These are phyloP conservation scores for Penicillium fuscoglaucum DNA, from an alignment of 2,329 filamentous ascomycete species.

Conservation along the genomic window DNA sequence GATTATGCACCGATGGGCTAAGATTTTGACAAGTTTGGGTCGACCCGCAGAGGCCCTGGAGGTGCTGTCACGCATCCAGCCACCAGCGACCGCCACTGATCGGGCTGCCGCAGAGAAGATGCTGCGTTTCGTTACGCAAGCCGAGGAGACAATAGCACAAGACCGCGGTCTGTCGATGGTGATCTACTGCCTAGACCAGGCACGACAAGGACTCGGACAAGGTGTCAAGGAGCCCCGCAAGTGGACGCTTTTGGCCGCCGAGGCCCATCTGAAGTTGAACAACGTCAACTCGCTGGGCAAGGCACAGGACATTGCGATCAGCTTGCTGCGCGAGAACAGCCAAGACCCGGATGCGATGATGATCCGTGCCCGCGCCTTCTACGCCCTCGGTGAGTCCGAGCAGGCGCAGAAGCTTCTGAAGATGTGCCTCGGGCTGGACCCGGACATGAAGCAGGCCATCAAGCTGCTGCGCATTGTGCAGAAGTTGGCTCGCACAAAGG, in stretches of 20 bases:
- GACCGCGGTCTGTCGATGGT: conserved; percentile 88
- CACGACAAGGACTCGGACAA: conserved; percentile 73
- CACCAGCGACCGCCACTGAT: conserved; percentile 80
- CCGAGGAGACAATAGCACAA: conserved; percentile 71
- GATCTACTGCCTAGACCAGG: conserved; percentile 85
- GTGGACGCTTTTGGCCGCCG: conserved; percentile 89
- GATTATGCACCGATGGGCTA: conserved; percentile 80
- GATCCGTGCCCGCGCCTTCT: conserved; percentile 81
- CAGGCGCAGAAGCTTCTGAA: conserved; percentile 92
- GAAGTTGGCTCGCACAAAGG: conserved; percentile 89
- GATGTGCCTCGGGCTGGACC: conserved; percentile 84
- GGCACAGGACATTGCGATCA: conserved; percentile 89
- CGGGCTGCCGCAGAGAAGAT: conserved; percentile 79
- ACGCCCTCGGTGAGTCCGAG: conserved; percentile 89
- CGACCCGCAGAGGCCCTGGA: conserved; percentile 82
- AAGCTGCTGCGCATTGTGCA: conserved; percentile 88
- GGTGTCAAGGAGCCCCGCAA: conserved; percentile 81
- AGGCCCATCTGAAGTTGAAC: conserved; percentile 90
- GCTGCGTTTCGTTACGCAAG: conserved; percentile 76
- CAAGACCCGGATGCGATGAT: conserved; percentile 93
- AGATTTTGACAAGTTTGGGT: conserved; percentile 85
- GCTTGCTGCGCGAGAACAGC: conserved; percentile 77
- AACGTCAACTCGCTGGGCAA: conserved; percentile 85
- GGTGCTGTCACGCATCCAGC: conserved; percentile 77
- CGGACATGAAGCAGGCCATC: conserved; percentile 84